These are phyloP conservation scores for Terfezia claveryi DNA, from an alignment of 495 filamentous ascomycete species.

Conservation along the genomic window DNA sequence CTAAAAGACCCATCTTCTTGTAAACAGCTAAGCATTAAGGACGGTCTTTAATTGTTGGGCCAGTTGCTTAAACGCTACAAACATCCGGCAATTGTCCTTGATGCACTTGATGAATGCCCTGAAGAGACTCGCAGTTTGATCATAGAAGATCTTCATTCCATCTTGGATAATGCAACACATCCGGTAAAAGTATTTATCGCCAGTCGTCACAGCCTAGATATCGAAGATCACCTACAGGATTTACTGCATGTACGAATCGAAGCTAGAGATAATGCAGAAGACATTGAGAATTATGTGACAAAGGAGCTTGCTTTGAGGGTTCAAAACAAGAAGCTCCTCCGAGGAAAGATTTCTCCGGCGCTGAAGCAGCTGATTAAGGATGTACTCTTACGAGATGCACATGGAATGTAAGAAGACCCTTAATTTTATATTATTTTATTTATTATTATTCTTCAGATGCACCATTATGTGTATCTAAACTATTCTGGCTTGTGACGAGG, in stretches of 20 bases:
- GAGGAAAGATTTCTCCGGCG: not conserved
- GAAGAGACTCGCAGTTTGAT: not conserved
- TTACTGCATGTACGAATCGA: conserved; percentile 6
- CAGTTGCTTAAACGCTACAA: not conserved
- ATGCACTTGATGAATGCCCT: conserved; percentile 10
- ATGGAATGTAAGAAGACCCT: too few species aligned
- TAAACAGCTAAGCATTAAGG: not conserved
- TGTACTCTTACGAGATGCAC: too few species aligned
- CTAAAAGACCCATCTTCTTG: too few species aligned
- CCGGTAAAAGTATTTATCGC: conserved; percentile 12
- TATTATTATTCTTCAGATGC: too few species aligned
- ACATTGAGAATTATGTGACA: conserved; percentile 6
- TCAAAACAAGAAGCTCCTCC: not conserved
- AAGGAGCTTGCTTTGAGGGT: conserved; percentile 2
- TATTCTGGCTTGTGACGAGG: too few species aligned
- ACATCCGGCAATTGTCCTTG: conserved; percentile 2
- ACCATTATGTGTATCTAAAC: too few species aligned
- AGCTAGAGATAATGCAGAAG: conserved; percentile 2
- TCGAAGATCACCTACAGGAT: not conserved
- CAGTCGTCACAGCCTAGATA: conserved; percentile 9
- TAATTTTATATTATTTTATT: too few species aligned
- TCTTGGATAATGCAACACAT: conserved; percentile 1
- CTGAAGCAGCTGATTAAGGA: too few species aligned
- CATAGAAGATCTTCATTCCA: not conserved
- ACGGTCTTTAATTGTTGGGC: not conserved